A percentile compares a stretch with the other conserved stretches of the same genome.
phyloP scores from a whole-genome alignment of 345 rosid species.

The Lumnitzera racemosa region DNA sequence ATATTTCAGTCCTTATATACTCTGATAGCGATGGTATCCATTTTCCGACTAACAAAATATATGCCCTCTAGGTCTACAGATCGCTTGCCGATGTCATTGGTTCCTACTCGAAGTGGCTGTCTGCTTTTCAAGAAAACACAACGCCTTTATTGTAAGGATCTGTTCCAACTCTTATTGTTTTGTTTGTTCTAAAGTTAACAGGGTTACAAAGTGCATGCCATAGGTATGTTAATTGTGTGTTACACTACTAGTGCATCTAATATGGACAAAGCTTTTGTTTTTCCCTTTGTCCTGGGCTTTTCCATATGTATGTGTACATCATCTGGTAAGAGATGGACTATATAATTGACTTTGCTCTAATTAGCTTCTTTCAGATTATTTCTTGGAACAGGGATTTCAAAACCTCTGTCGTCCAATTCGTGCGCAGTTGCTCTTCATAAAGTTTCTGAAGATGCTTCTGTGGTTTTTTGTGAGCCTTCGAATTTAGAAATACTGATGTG shows the following conservation, averaged over 20 bases:
- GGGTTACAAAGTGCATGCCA: neutral
- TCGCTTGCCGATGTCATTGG: slow-evolving; percentile 89
- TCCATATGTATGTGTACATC: too few relatives aligned
- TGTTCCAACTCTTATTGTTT: slow-evolving; percentile 4
- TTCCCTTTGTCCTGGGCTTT: too few relatives aligned
- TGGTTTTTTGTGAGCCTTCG: slow-evolving; percentile 60
- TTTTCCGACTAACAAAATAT: neutral
- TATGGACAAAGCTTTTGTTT: neutral
- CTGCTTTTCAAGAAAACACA: slow-evolving; percentile 51
- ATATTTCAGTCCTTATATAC: neutral
- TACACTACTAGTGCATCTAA: neutral
- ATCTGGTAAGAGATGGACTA: too few relatives aligned
- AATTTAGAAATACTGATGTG: slow-evolving; percentile 85
- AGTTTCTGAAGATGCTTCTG: slow-evolving; percentile 81
- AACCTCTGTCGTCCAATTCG: slow-evolving; percentile 66
- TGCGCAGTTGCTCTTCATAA: slow-evolving; percentile 84
- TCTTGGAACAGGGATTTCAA: slow-evolving; percentile 86
- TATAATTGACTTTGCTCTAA: slow-evolving; percentile 15
- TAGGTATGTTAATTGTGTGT: neutral
- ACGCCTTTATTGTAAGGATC: slow-evolving; percentile 72
- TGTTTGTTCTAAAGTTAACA: neutral
- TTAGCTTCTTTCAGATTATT: slow-evolving; percentile 76
- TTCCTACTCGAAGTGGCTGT: slow-evolving; percentile 89
- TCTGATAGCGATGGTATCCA: slow-evolving; percentile 9
- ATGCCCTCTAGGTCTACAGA: slow-evolving; percentile 63